These are phyloP conservation scores for Pistacia integerrima DNA, from an alignment of 345 rosid genomes.

Conservation along the genomic window DNA sequence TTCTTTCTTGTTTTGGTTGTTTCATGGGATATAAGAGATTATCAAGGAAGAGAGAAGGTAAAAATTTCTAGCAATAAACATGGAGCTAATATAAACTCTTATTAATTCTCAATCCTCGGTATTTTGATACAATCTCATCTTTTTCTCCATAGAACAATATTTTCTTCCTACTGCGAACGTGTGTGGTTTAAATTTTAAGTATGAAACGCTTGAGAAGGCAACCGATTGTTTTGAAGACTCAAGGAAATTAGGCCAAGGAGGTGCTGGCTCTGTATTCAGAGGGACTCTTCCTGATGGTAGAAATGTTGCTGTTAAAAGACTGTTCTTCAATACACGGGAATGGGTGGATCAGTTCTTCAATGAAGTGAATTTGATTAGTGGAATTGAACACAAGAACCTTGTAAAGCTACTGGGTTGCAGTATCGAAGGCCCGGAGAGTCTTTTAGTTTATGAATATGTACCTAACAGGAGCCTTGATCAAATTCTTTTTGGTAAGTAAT, in stretches of 20 bases:
- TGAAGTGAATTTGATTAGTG: conserved; percentile 72
- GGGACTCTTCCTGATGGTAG: conserved; percentile 76
- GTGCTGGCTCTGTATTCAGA: conserved; percentile 77
- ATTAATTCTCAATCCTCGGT: neutral
- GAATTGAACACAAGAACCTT: conserved; percentile 66
- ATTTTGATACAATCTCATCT: conserved; percentile 1
- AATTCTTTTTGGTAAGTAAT: conserved; percentile 54
- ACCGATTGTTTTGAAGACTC: conserved; percentile 57
- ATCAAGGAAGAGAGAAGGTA: conserved; percentile 38
- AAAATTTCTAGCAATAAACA: neutral
- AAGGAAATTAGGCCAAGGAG: conserved; percentile 82
- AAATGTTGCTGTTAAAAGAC: conserved; percentile 65
- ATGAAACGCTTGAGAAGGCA: conserved; percentile 70
- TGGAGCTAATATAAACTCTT: neutral
- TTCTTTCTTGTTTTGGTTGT: conserved; percentile 45
- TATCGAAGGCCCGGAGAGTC: conserved; percentile 87
- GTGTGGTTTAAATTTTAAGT: conserved; percentile 49
- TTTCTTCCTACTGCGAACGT: conserved; percentile 4
- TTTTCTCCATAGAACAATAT: conserved; percentile 18
- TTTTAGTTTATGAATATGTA: conserved; percentile 78
- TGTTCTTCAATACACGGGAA: conserved; percentile 60
- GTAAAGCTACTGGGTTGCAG: conserved; percentile 80
- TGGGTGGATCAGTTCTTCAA: conserved; percentile 88
- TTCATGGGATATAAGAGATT: conserved; percentile 45
- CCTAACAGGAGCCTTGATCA: conserved; percentile 78